Base-by-base conservation (phyloP, 176 grass and related monocot species). In the Oryza meridionalis region DNA sequence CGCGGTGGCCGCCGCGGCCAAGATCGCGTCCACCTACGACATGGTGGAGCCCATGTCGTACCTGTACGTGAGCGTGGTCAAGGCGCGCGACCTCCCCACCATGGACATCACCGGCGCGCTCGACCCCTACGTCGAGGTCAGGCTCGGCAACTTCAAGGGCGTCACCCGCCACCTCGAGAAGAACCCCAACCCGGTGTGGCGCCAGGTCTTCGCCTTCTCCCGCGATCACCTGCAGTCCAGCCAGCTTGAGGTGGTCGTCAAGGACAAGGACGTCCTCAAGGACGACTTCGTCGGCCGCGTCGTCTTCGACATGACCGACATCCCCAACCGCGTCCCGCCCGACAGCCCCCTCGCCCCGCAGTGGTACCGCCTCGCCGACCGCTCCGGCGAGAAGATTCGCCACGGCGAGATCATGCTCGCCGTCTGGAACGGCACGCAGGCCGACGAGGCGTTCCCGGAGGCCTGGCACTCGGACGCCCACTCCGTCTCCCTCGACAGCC, bases 361-460 rank as follows among this genome's bases (percentile, higher is more conserved):
- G 66, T 98, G 95, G 95, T 92, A 94, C 81, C 50, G 72, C 51
- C 92, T 98, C 14, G 72, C 87, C 24, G 70, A 90, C 47, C 44
- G n/a, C 3, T 17, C 6, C 7, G 91, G 92, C 50, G 83, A 84
- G 11, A 94, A 92, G 81, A 15, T 94, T 0, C 82, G 51, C 1
- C 77, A 94, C 26, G 95, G 95, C n/a, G 95, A 97, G 86, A 69
- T 97, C 77, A 94, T 92, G 92, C 87, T 97, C 6, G 88, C 92
- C 0, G 88, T 87, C 0, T 97, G 94, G 94, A 51, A 65, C 3
- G 88, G 94, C 31, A 97, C 92, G 12, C 94, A 97, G 82, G 94
- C 92, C 12, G 94, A 97, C 84, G 94, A 94, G 85, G 82, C 86
- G 1, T 94, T 97, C 77, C 81, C 94, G 29, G 81, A 91, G 33